phyloP scores from a whole-genome alignment of 306 rosid genomes.

The Parietaria judaica region DNA sequence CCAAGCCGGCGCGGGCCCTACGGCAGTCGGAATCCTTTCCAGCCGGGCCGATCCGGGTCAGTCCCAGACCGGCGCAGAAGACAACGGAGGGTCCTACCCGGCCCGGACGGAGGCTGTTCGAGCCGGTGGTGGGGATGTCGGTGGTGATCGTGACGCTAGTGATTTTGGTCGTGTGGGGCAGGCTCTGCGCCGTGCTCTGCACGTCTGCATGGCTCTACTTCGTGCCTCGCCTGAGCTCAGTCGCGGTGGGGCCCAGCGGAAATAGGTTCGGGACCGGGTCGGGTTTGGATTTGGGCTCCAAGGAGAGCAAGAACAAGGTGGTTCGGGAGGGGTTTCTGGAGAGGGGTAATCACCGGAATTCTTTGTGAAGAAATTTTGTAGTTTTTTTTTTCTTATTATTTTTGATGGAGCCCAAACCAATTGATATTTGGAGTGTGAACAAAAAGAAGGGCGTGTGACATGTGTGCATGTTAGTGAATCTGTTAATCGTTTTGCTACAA shows the following conservation, averaged over 20 bases:
- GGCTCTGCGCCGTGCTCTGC: conserved; percentile 55
- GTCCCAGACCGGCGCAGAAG: not conserved
- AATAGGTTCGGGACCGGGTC: not conserved
- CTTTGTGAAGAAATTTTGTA: not conserved
- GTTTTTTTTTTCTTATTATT: not conserved
- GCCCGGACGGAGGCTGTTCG: conserved; percentile 2
- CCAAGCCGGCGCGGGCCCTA: not conserved
- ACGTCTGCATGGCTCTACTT: conserved; percentile 59
- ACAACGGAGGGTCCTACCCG: not conserved
- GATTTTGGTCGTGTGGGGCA: conserved; percentile 53
- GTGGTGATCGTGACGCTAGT: conserved; percentile 40
- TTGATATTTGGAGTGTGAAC: not conserved
- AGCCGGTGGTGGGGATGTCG: conserved; percentile 41
- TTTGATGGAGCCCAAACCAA: not conserved
- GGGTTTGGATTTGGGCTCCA: conserved; percentile 17
- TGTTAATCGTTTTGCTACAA: conserved; percentile 4
- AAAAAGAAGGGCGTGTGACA: not conserved
- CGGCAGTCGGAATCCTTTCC: not conserved
- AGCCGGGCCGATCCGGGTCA: conserved; percentile 12
- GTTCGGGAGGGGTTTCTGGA: conserved; percentile 30
- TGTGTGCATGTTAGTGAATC: not conserved
- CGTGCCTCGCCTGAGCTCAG: conserved; percentile 28
- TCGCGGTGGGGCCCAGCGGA: not conserved
- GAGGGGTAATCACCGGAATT: conserved; percentile 19
- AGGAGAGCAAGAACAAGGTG: conserved; percentile 30